Conservation (phyloP, 2,329 filamentous ascomycete genomes). For the Xylariomycetidae sp. region DNA sequence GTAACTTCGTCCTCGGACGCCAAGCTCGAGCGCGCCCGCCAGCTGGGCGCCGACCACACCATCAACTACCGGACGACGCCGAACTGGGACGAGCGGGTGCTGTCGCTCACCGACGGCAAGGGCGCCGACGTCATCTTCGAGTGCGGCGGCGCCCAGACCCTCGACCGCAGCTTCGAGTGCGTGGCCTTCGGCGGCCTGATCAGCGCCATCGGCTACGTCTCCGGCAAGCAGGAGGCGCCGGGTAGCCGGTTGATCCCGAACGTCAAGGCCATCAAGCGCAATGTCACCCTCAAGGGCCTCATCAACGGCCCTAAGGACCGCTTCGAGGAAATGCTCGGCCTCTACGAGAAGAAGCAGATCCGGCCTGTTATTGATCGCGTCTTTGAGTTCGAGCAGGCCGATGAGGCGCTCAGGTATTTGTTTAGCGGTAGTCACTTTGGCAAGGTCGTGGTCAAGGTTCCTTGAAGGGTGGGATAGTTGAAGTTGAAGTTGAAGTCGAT, state of each 20-base stretch:
- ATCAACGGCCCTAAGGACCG: conserved; percentile 52
- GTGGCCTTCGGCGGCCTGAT: conserved; percentile 51
- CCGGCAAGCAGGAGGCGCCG: conserved; percentile 32
- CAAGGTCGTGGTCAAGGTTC: conserved; percentile 46
- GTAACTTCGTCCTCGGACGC: conserved; percentile 36
- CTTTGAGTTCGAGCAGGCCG: conserved; percentile 40
- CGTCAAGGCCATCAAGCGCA: conserved; percentile 33
- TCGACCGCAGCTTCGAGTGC: conserved; percentile 46
- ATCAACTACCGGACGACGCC: conserved; percentile 51
- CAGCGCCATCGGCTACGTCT: conserved; percentile 35
- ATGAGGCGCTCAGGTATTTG: conserved; percentile 47
- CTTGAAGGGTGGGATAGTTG: no score
- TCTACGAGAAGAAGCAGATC: conserved; percentile 39
- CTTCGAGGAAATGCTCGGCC: conserved; percentile 48
- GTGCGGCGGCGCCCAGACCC: conserved; percentile 44
- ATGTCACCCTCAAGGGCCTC: conserved; percentile 40
- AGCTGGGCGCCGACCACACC: conserved; percentile 43
- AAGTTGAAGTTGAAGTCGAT: no score
- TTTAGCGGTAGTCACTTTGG: conserved; percentile 50
- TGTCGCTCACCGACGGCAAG: conserved; percentile 35
- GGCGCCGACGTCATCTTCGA: conserved; percentile 53
- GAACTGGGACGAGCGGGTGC: conserved; percentile 44
- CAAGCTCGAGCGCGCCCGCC: conserved; percentile 40
- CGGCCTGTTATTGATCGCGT: conserved; percentile 41
- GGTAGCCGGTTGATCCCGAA: conserved; percentile 44